Conservation (phyloP, 768 basidiomycete genomes). For the Hypholoma fasciculare region DNA sequence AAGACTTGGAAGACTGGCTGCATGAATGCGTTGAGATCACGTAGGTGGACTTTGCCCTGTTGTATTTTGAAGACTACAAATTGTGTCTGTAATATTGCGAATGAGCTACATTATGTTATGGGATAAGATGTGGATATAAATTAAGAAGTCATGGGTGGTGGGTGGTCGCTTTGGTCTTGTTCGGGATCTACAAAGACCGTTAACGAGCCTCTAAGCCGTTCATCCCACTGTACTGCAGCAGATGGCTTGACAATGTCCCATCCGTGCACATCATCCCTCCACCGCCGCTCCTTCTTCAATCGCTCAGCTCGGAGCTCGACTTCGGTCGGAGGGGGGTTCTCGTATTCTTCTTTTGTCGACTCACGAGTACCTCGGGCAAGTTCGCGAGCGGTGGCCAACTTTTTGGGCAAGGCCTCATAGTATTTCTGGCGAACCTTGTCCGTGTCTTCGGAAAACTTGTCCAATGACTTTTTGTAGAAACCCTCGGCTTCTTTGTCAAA, state of each 20-base stretch:
- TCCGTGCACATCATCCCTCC: constrained; percentile 77
- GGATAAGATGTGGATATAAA: constrained; percentile 5
- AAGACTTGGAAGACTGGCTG: constrained; percentile 70
- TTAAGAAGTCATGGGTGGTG: background rate
- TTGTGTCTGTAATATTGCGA: background rate
- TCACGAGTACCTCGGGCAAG: constrained; percentile 75
- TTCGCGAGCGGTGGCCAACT: constrained; percentile 71
- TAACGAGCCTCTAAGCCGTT: constrained; percentile 61
- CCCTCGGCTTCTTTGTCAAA: constrained; percentile 69
- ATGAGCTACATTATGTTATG: background rate
- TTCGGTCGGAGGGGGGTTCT: constrained; percentile 82
- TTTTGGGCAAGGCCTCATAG: constrained; percentile 67
- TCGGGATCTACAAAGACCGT: constrained; percentile 56
- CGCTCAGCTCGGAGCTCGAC: constrained; percentile 87
- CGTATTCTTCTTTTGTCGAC: constrained; percentile 81
- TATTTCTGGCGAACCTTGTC: constrained; percentile 73
- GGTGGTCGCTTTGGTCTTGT: constrained; percentile 8
- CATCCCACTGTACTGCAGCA: constrained; percentile 72
- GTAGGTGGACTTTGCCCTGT: constrained; percentile 9
- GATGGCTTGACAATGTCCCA: constrained; percentile 77
- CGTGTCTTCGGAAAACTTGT: constrained; percentile 53
- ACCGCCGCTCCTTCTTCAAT: constrained; percentile 84
- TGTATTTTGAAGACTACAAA: background rate
- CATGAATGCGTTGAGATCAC: constrained; percentile 59
- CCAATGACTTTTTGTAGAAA: constrained; percentile 67